Evolutionary conservation across 2,329 filamentous ascomycete genomes (phyloP).

Genomic region (Penicillium polonicum): DNA sequence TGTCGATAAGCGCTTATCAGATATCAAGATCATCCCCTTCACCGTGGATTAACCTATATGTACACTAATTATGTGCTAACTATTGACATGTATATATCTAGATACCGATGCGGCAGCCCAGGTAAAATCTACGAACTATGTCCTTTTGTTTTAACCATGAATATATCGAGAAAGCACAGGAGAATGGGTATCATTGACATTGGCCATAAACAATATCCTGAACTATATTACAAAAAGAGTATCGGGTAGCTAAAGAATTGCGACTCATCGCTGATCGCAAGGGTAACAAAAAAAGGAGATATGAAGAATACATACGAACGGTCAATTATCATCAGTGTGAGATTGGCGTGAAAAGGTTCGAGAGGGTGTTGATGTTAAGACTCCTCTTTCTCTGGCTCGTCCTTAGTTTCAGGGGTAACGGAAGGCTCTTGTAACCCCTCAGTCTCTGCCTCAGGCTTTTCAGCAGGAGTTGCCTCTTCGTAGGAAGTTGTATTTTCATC

Average conservation of each 20-base stretch:
- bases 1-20: slow-evolving; percentile 9
- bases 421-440: background rate
- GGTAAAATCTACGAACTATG: background rate
- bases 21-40: background rate
- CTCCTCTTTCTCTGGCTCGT: slow-evolving; percentile 15
- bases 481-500: slow-evolving; percentile 4
- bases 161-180: background rate
- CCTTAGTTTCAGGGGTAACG: slow-evolving; percentile 2
- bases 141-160: background rate
- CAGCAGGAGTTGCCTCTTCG: slow-evolving; percentile 8
- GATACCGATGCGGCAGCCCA: too few species aligned
- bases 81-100: too few species aligned
- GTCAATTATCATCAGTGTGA: slow-evolving; percentile 7
- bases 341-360: slow-evolving; percentile 5
- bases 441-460: slow-evolving; percentile 11
- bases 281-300: background rate
- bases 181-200: slow-evolving; percentile 30
- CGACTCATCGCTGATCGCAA: background rate
- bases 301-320: background rate
- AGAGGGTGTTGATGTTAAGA: slow-evolving; percentile 1
- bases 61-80: too few species aligned
- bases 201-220: slow-evolving; percentile 24
- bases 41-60: too few species aligned
- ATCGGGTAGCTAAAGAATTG: background rate
- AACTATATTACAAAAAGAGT: slow-evolving; percentile 26